These are phyloP conservation scores for Pseudocercospora pini-densiflorae DNA, from an alignment of 2,329 filamentous ascomycete species.

Conservation along the genomic window DNA sequence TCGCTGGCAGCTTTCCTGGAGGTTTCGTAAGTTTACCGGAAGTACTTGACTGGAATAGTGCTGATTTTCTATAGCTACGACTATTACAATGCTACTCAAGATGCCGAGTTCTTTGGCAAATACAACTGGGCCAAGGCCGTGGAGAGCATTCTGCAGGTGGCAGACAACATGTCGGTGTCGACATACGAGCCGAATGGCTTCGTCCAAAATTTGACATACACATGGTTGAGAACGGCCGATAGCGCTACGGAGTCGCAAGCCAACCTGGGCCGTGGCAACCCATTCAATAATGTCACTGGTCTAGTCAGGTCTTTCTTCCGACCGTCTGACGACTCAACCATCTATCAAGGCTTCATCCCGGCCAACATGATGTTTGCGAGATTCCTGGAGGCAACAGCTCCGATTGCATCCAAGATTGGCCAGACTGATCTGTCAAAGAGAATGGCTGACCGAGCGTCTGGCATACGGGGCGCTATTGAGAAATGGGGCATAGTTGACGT, in stretches of 20 bases:
- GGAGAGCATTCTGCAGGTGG: constrained; percentile 50
- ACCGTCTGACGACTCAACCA: constrained; percentile 56
- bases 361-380: constrained; percentile 73
- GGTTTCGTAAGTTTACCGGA: constrained; percentile 41
- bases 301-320: constrained; percentile 56
- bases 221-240: constrained; percentile 49
- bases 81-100: constrained; percentile 56
- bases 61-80: constrained; percentile 36
- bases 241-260: constrained; percentile 54
- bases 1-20: constrained; percentile 57
- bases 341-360: constrained; percentile 56
- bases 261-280: constrained; percentile 60
- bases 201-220: constrained; percentile 51
- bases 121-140: constrained; percentile 54
- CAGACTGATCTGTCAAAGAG: constrained; percentile 54
- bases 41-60: not conserved
- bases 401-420: constrained; percentile 58
- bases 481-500: constrained; percentile 48
- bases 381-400: constrained; percentile 60
- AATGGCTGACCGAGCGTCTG: constrained; percentile 62
- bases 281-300: constrained; percentile 53
- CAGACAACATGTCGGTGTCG: constrained; percentile 52
- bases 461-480: constrained; percentile 51
- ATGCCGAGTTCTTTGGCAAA: constrained; percentile 53
- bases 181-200: constrained; percentile 54